Evolutionary conservation across 805 yeast genomes (phyloP).

Genomic region (Teunomyces lycoperdinae): DNA sequence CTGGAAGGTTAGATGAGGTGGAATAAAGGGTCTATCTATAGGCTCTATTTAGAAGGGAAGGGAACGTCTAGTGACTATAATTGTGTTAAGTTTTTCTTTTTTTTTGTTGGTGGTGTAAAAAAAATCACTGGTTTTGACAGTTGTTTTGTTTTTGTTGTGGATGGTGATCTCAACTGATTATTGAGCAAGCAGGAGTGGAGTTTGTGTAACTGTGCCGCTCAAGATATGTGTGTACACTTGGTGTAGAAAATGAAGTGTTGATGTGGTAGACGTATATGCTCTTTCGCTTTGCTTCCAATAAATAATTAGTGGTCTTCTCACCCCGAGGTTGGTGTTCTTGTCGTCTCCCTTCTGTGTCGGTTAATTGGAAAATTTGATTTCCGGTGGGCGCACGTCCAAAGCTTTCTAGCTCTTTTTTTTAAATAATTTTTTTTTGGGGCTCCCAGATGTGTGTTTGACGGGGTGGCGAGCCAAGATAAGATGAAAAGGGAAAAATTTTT

Average conservation of each 20-base stretch:
- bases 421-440: neutral
- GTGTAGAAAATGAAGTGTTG: neutral
- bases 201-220: neutral
- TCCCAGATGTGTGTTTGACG: neutral
- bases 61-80: no score
- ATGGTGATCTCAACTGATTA: no score
- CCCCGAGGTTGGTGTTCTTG: constrained; percentile 4
- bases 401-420: neutral
- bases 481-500: neutral
- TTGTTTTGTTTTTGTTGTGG: no score
- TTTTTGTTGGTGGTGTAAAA: no score
- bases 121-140: neutral
- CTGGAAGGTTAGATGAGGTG: no score
- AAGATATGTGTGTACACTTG: neutral
- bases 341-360: constrained; percentile 5
- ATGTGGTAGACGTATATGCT: neutral
- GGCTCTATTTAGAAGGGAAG: neutral
- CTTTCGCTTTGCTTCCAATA: neutral
- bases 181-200: neutral
- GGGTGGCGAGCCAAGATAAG: neutral
- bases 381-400: neutral
- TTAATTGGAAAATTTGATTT: constrained; percentile 3
- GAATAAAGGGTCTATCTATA: neutral
- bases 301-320: neutral
- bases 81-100: no score